Evolutionary conservation across 192 early-diverging fungal species (phyloP), one percentile per base, ranked within the genome.

Genomic region (Oehlia diaphana): DNA sequence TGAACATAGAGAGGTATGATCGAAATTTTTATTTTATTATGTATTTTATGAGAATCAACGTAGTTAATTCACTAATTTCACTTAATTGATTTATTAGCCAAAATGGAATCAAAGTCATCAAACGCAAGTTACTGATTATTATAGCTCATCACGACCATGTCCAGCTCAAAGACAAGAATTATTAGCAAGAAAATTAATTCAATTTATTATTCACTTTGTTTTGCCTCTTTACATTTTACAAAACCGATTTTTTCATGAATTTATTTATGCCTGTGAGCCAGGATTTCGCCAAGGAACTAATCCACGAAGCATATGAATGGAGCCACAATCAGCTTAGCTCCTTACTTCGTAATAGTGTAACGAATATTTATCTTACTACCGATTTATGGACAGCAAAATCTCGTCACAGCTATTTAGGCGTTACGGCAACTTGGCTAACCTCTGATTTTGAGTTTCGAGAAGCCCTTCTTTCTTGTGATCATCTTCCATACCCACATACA

Each of bases 121-220:
- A 72, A 49, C 49, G 0, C 19, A 72, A 50, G 44, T 72, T 72
- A 72, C 44, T 0, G 9, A 50, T 7, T 72, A 72, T 72, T 72
- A 33, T 7, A 72, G 53, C 26, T 26, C 26, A 72, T 28, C 26
- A 53, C 0, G 14, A 28, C 49, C 42, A 72, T 72, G 71, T 50
- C 28, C 71, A 53, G 4, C 23, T 0, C 0, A 72, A 72, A 44
- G 71, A n/a, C 71, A 72, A 50, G n/a, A 53, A 28, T 44, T 72
- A 8, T 49, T 72, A 28, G n/a, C 71, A 72, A 44, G 44, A 72
- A 72, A 72, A 50, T 26, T 53, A 50, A 50, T 72, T 2, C 0
- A n/a, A 44, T 72, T 72, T 72, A 72, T 72, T 26, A 53, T 72
- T 26, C n/a, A 50, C 0, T 72, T 72, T 23, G 23, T 72, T 72